Base-by-base conservation (phyloP, 257 asterid genomes). In the Gentiana macrophylla region DNA sequence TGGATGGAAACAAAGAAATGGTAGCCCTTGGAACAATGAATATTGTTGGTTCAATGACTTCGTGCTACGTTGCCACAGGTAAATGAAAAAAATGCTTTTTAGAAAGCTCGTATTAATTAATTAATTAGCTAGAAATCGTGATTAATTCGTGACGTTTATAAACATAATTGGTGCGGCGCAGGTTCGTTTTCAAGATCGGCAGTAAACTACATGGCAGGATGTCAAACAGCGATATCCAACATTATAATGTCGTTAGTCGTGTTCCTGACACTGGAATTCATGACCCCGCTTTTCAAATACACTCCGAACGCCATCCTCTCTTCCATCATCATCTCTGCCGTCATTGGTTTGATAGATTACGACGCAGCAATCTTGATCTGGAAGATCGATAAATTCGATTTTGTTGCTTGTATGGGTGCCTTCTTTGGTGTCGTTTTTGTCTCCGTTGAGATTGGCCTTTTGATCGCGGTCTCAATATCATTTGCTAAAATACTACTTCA, bases 41-140 rank as follows among this genome's bases (percentile, higher is more conserved):
- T 49, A 72, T 91, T 37, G 84, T 86, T 15, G 98, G 98, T 35
- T 91, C 98, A 3, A 74, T 91, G 95, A 87, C 96, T 11, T 91
- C 98, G 37, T 91, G 98, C 77, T 91, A 87, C 50, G 95, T 91
- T 8, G 78, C 98, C 15, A 91, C 98, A 70, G 98, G 98, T 89
- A 59, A 62, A 0, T 7, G 34, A 34, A 36, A 15, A 32, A 10
- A 15, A 15, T 15, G 24, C 24, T 15, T 15, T n/a, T 15, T 15
- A n/a, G 24, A 15, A 15, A 15, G 24, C 24, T 15, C 24, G 24
- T 15, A 15, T 15, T 15, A 15, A 15, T 15, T 15, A 15, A n/a
- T n/a, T n/a, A n/a, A n/a, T 15, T 15, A 15, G 24, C 24, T 15
- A 15, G 24, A 15, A 15, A 15, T 15, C 24, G 24, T 15, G 24